These are phyloP conservation scores for Hortaea werneckii DNA, from an alignment of 2,329 filamentous ascomycete genomes.

Conservation along the genomic window DNA sequence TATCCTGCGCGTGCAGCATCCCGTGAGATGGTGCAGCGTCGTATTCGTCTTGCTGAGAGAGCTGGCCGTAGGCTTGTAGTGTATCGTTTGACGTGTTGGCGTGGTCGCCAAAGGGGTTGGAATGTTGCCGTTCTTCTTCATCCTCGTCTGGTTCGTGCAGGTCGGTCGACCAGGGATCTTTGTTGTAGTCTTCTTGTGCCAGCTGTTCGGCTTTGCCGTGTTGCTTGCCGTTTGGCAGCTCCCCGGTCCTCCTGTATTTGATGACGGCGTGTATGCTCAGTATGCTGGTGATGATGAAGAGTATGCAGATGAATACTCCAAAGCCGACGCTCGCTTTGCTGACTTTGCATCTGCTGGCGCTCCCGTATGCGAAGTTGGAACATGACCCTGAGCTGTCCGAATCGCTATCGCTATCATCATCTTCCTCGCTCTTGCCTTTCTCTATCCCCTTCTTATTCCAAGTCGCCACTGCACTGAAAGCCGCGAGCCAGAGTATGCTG, in stretches of 20 bases:
- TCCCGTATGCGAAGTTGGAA: slow-evolving; percentile 46
- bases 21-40: not conserved
- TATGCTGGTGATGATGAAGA: slow-evolving; percentile 43
- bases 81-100: slow-evolving; percentile 19
- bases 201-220: slow-evolving; percentile 21
- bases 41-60: not conserved
- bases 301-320: slow-evolving; percentile 46
- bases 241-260: slow-evolving; percentile 48
- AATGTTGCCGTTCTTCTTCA: slow-evolving; percentile 26
- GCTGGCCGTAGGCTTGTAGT: slow-evolving; percentile 1
- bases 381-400: slow-evolving; percentile 34
- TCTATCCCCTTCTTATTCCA: slow-evolving; percentile 47
- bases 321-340: slow-evolving; percentile 47
- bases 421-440: slow-evolving; percentile 31
- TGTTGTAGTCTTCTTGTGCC: slow-evolving; percentile 31
- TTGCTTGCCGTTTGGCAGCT: slow-evolving; percentile 37
- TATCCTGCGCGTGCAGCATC: not conserved
- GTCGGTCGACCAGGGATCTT: slow-evolving; percentile 36
- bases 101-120: slow-evolving; percentile 23
- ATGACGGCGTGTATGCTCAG: slow-evolving; percentile 46
- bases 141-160: slow-evolving; percentile 25
- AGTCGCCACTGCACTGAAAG: slow-evolving; percentile 46
- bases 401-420: slow-evolving; percentile 7
- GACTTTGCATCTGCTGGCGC: slow-evolving; percentile 45
- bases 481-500: slow-evolving; percentile 48